Evolutionary conservation across 2,329 filamentous ascomycete species (phyloP), one percentile per base, ranked within the genome.

Genomic region (Penicillium sp.): DNA sequence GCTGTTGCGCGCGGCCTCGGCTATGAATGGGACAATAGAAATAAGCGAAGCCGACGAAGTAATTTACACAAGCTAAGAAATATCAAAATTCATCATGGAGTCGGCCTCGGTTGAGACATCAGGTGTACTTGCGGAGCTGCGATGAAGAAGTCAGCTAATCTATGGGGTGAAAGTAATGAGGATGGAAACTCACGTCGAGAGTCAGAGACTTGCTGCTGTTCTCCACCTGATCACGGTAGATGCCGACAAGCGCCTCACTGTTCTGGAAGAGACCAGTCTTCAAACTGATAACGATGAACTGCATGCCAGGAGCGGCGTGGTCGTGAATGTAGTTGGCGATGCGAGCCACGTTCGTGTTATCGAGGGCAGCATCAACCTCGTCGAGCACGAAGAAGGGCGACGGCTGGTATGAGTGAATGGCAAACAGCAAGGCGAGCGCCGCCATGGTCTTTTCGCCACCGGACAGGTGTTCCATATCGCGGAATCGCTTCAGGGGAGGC

Each of bases 391-490:
- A 98, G 77, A 98, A 98, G 0, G 95, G 93, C 52, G 83, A 89
- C 0, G 93, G 92, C 67, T 96, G 91, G 75, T 92, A 98, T 52
- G 87, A 91, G 75, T 98, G 93, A 49, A 98, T 91, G 20, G 93
- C 93, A 68, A 98, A 98, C 4, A 98, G 80, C 35, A 98, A 79
- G n/a, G 93, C 93, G 33, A 98, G 78, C 12, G 93, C 93, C 1
- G 93, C 93, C 86, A 98, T 98, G 0, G 93, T 98, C 78, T 98
- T 98, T 74, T 98, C 93, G 48, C 93, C 93, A 63, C 93, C 93
- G 1, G 89, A 95, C 8, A 98, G 77, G 68, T 96, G 93, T 71
- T 98, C 93, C 93, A 98, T 98, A 70, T 98, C 95, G 62, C 93
- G 83, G 81, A 98, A 98, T 40, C 93, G 89, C 75, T 98, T 98